Conservation (phyloP, 441 rosid species). For the Monsonia emarginata region DNA sequence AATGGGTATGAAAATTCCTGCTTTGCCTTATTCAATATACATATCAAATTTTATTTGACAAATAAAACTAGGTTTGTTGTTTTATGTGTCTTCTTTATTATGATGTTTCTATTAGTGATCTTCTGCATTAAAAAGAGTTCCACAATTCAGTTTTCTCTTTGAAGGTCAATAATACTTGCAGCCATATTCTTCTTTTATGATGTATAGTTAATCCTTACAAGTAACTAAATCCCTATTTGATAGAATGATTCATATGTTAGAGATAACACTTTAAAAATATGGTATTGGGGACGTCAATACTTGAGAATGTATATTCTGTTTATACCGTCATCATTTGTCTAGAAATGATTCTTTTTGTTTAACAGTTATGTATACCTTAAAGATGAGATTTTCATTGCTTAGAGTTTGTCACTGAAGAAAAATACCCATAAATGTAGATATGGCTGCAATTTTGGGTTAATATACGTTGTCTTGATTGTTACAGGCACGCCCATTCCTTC, state of each 20-base stretch:
- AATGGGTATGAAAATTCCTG: constrained; percentile 52
- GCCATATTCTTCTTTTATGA: background rate
- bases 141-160: background rate
- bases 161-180: background rate
- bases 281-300: background rate
- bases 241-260: background rate
- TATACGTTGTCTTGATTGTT: background rate
- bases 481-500: constrained; percentile 82
- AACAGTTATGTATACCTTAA: background rate
- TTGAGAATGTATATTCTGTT: too few species aligned
- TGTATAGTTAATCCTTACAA: too few species aligned
- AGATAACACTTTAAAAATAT: background rate
- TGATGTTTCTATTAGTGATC: background rate
- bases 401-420: background rate
- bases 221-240: background rate
- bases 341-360: too few species aligned
- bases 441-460: background rate
- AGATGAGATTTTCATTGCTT: background rate
- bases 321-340: too few species aligned
- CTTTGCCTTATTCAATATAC: background rate
- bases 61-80: background rate
- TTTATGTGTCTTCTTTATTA: background rate
- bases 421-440: background rate
- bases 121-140: constrained; percentile 1
- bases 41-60: background rate